Base-by-base conservation (phyloP, 1,139 yeast genomes). In the Candida sp. region DNA sequence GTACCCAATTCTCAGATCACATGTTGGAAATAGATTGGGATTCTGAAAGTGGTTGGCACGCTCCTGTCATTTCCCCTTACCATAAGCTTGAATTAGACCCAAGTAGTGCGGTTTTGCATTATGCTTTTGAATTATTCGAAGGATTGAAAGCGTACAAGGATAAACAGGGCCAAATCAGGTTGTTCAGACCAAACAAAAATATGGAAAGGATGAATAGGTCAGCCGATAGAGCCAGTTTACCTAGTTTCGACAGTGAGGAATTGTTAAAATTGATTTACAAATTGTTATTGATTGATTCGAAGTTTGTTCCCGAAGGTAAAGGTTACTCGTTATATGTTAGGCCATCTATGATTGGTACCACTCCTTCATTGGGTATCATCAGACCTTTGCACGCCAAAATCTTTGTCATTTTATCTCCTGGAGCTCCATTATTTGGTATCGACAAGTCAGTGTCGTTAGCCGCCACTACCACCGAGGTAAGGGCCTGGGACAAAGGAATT, bases 401-500 rank as follows among this genome's bases (percentile, higher is more conserved):
- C 50, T 93, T 69, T 63, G 87, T 90, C 42, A 90, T 93, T 66
- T 87, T 90, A 35, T 87, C 96, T 19, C 99, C 98, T 15, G 99
- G 91, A 23, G 98, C 98, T 29, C 97, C 98, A 33, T 87, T 86
- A 72, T 83, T 81, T 64, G 80, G 85, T 56, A 83, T 95, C 12
- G 97, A 97, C 81, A 89, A 90, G 68, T 97, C 98, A 32, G 96
- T 93, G 41, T 77, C 82, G 45, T 75, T 93, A 49, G 97, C 90
- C 70, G 98, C 98, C 53, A 89, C 98, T 32, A 96, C 88, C 61
- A 82, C 87, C 55, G 96, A 96, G 39, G 93, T 91, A 22, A 85
- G 98, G 71, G 97, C 99, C n/a, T 93, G 98, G 98, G 98, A 98
- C 58, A 97, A 97, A 59, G 99, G 98, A 63, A 89, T 84, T 51